phyloP scores from a whole-genome alignment of 495 filamentous ascomycete genomes.

The Pyronema domesticum region DNA sequence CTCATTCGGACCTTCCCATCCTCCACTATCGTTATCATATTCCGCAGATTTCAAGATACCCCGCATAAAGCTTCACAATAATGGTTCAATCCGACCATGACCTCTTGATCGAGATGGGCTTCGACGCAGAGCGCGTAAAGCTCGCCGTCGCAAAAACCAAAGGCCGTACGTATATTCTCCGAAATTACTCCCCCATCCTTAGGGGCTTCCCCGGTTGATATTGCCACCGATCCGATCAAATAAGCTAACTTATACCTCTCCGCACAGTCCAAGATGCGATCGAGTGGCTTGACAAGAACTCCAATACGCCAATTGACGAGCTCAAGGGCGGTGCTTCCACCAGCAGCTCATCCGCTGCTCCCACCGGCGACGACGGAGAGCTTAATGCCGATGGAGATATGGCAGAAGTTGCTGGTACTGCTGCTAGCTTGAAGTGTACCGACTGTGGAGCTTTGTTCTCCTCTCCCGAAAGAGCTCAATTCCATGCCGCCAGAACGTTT shows the following conservation, averaged over 20 bases:
- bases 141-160: slow-evolving; percentile 65
- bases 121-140: slow-evolving; percentile 61
- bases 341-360: slow-evolving; percentile 14
- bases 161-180: slow-evolving; percentile 38
- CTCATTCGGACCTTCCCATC: no score
- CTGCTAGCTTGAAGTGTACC: slow-evolving; percentile 59
- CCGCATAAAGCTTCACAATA: slow-evolving; percentile 16
- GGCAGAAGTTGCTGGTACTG: slow-evolving; percentile 30
- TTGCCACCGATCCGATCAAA: neutral
- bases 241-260: neutral
- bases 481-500: slow-evolving; percentile 73
- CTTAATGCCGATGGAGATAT: slow-evolving; percentile 34
- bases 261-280: slow-evolving; percentile 67
- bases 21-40: no score
- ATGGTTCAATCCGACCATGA: slow-evolving; percentile 35
- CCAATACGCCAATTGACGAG: slow-evolving; percentile 66
- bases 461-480: slow-evolving; percentile 60
- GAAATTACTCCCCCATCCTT: neutral
- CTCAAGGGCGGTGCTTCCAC: slow-evolving; percentile 27
- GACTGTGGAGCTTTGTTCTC: slow-evolving; percentile 87
- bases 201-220: neutral
- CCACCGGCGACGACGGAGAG: slow-evolving; percentile 12
- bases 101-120: slow-evolving; percentile 83
- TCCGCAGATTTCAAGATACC: neutral
- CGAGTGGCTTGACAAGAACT: slow-evolving; percentile 82